Evolutionary conservation across 1,139 yeast species (phyloP).

Genomic region (Zygosaccharomyces pseudobailii): DNA sequence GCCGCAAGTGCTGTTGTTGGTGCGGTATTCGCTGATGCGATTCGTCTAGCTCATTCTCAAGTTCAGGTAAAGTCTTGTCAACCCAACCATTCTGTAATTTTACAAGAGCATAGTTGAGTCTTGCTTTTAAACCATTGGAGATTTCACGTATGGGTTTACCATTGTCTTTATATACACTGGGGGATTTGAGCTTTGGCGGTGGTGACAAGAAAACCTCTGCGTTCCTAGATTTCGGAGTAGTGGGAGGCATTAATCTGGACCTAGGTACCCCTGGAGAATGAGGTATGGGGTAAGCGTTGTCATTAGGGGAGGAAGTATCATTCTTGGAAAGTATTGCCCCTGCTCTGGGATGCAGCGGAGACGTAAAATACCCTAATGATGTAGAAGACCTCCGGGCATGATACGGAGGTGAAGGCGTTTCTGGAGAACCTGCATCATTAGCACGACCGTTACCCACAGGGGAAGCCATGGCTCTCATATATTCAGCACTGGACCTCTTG

Average conservation of each 20-base stretch:
- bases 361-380: slow-evolving; percentile 23
- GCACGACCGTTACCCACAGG: slow-evolving; percentile 8
- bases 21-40: slow-evolving; percentile 3
- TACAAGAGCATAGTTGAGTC: slow-evolving; percentile 44
- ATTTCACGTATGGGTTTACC: slow-evolving; percentile 39
- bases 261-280: slow-evolving; percentile 20
- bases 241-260: slow-evolving; percentile 31
- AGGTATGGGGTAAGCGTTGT: slow-evolving; percentile 11
- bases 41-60: slow-evolving; percentile 30
- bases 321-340: slow-evolving; percentile 8
- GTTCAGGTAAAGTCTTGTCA: slow-evolving; percentile 37
- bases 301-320: background rate
- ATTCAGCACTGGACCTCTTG: slow-evolving; percentile 14
- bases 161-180: slow-evolving; percentile 31
- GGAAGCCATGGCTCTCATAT: slow-evolving; percentile 14
- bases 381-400: slow-evolving; percentile 21
- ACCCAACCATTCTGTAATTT: slow-evolving; percentile 43
- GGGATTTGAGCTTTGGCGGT: slow-evolving; percentile 38
- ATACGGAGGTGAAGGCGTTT: slow-evolving; percentile 22
- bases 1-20: slow-evolving; percentile 1
- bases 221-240: slow-evolving; percentile 36
- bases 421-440: slow-evolving; percentile 16
- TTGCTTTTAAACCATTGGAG: slow-evolving; percentile 40
- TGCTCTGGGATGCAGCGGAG: slow-evolving; percentile 21
- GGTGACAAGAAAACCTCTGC: slow-evolving; percentile 32